Evolutionary conservation across 495 filamentous ascomycete species (phyloP).

Genomic region (Xeromyces bisporus): DNA sequence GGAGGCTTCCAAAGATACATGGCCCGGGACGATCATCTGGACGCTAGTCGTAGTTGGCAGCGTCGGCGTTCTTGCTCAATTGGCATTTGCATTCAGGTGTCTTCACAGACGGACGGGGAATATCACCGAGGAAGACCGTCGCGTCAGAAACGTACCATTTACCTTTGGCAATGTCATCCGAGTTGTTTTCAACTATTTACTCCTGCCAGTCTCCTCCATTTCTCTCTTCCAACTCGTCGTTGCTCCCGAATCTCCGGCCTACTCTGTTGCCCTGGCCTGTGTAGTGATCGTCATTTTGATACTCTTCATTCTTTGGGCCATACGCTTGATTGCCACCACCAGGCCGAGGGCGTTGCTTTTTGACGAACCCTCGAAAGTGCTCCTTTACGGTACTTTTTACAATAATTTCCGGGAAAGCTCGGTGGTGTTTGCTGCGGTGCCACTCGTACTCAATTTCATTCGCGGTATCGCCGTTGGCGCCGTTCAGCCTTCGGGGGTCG

Average conservation of each 20-base stretch:
- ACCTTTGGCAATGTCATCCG: slow-evolving; percentile 73
- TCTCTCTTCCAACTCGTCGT: slow-evolving; percentile 88
- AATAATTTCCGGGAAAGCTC: slow-evolving; percentile 91
- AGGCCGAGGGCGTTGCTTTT: slow-evolving; percentile 74
- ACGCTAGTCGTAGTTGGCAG: slow-evolving; percentile 53
- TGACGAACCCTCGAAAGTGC: slow-evolving; percentile 77
- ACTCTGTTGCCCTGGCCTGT: slow-evolving; percentile 53
- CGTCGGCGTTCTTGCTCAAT: slow-evolving; percentile 56
- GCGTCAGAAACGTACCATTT: slow-evolving; percentile 86
- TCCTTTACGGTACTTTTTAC: slow-evolving; percentile 89
- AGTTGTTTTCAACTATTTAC: slow-evolving; percentile 79
- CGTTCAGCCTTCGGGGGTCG: slow-evolving; percentile 80
- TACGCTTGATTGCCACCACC: slow-evolving; percentile 60
- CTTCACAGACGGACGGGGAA: slow-evolving; percentile 48
- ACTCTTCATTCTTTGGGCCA: slow-evolving; percentile 57
- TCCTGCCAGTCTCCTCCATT: slow-evolving; percentile 69
- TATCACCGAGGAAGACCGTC: slow-evolving; percentile 70
- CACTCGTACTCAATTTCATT: slow-evolving; percentile 63
- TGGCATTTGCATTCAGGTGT: slow-evolving; percentile 62
- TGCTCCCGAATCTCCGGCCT: slow-evolving; percentile 43
- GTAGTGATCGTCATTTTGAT: slow-evolving; percentile 55
- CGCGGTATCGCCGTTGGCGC: slow-evolving; percentile 86
- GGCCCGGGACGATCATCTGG: slow-evolving; percentile 84
- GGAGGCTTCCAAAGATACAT: slow-evolving; percentile 58
- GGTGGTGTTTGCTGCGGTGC: slow-evolving; percentile 71